Conservation (phyloP, 805 yeast genomes). For the Peterozyma toletana region DNA sequence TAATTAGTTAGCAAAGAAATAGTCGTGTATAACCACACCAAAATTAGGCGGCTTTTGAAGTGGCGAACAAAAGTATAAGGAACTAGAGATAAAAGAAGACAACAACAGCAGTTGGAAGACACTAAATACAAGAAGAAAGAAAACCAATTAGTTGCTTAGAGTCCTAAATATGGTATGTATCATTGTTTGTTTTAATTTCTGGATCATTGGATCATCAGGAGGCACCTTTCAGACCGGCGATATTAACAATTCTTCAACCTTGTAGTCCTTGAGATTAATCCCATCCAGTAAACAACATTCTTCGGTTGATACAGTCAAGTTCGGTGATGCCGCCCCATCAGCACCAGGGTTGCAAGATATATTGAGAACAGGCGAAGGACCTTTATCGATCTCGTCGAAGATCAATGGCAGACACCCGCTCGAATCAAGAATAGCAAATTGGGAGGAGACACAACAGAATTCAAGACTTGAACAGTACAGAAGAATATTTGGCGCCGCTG, state of each 20-base stretch:
- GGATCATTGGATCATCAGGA: no score
- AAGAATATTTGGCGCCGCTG: slow-evolving; percentile 86
- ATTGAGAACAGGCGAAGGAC: slow-evolving; percentile 60
- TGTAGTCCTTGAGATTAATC: slow-evolving; percentile 40
- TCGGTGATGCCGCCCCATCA: slow-evolving; percentile 51
- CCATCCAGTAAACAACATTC: slow-evolving; percentile 43
- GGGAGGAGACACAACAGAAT: slow-evolving; percentile 74
- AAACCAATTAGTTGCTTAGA: no score
- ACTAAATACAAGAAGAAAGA: no score
- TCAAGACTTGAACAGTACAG: slow-evolving; percentile 72
- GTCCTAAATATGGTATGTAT: no score
- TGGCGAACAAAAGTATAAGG: no score
- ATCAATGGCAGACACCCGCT: slow-evolving; percentile 81
- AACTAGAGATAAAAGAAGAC: no score
- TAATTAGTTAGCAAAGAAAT: no score
- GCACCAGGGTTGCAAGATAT: slow-evolving; percentile 69
- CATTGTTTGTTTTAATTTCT: no score
- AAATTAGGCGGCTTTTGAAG: no score
- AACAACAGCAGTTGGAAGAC: no score
- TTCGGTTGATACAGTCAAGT: slow-evolving; percentile 42
- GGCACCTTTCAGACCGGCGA: no score
- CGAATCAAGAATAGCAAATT: slow-evolving; percentile 63
- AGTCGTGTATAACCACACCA: no score
- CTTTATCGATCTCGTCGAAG: slow-evolving; percentile 49
- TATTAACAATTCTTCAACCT: not conserved